phyloP scores from a whole-genome alignment of 129 eudicot species.

The Tagetes patula region DNA sequence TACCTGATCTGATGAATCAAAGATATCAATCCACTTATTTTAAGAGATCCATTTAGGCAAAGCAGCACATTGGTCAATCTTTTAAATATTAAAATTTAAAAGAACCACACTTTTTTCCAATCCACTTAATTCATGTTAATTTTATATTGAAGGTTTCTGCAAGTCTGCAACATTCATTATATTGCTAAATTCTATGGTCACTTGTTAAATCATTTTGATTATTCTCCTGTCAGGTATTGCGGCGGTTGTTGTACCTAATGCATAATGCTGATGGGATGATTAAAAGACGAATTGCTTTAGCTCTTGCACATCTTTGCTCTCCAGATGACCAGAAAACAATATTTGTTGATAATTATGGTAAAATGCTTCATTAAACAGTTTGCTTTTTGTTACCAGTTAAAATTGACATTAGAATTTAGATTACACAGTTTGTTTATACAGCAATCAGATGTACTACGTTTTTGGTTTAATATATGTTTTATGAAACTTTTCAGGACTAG shows the following conservation, averaged over 20 bases:
- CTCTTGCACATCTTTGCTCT: conserved; percentile 94
- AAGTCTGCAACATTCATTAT: background rate
- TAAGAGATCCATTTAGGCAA: background rate
- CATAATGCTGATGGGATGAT: conserved; percentile 52
- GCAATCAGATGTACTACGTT: background rate
- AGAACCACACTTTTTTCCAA: background rate
- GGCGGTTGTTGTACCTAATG: conserved; percentile 71
- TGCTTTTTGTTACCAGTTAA: background rate
- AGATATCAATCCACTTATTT: background rate
- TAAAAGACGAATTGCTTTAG: conserved; percentile 68
- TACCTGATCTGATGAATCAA: background rate
- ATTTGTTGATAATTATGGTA: conserved; percentile 72
- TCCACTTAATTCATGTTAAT: background rate
- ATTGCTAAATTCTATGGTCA: background rate
- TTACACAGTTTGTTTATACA: background rate
- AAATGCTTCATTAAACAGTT: background rate
- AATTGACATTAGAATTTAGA: background rate
- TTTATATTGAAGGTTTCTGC: background rate
- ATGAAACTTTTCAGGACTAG: conserved; percentile 49
- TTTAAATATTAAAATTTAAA: background rate
- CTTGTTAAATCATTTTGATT: background rate
- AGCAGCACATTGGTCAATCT: background rate
- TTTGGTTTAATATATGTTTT: conserved; percentile 1
- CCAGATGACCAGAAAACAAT: conserved; percentile 66
- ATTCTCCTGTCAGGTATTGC: conserved; percentile 53